Evolutionary conservation across 1,284 basidiomycete genomes (phyloP).

Genomic region (Sanghuangporus weigelae): DNA sequence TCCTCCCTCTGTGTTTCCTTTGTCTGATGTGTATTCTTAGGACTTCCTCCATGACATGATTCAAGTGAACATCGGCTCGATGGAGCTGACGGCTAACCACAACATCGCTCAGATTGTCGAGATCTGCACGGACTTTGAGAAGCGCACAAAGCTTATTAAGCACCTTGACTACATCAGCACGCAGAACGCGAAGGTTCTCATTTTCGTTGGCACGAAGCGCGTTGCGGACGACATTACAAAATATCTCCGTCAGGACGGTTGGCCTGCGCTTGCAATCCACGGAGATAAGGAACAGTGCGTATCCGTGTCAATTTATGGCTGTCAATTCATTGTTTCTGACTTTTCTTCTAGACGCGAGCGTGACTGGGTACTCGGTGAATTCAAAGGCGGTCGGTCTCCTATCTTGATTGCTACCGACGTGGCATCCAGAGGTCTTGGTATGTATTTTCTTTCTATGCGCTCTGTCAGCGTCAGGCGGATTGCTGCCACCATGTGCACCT

Average conservation of each 20-base stretch:
- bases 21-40: constrained; percentile 31
- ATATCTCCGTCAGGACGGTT: constrained; percentile 94
- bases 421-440: constrained; percentile 99
- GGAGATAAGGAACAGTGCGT: constrained; percentile 96
- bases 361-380: constrained; percentile 98
- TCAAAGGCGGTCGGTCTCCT: constrained; percentile 96
- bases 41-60: constrained; percentile 97
- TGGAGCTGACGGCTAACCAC: constrained; percentile 98
- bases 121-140: constrained; percentile 97
- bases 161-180: constrained; percentile 95
- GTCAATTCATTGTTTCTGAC: constrained; percentile 21
- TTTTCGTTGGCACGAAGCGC: constrained; percentile 97
- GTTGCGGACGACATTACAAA: constrained; percentile 98
- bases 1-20: constrained; percentile 1
- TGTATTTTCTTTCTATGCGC: constrained; percentile 36
- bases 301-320: constrained; percentile 16
- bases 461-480: constrained; percentile 14
- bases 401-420: constrained; percentile 98
- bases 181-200: constrained; percentile 98
- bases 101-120: constrained; percentile 96
- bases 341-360: constrained; percentile 74
- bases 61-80: constrained; percentile 98
- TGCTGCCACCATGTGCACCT: constrained; percentile 25
- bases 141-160: constrained; percentile 93
- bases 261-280: constrained; percentile 98